Percentiles rank a stretch among this genome's conserved stretches.
These are phyloP conservation scores for Pichia kudriavzevii DNA, from an alignment of 1,139 yeast genomes.

Conservation along the genomic window DNA sequence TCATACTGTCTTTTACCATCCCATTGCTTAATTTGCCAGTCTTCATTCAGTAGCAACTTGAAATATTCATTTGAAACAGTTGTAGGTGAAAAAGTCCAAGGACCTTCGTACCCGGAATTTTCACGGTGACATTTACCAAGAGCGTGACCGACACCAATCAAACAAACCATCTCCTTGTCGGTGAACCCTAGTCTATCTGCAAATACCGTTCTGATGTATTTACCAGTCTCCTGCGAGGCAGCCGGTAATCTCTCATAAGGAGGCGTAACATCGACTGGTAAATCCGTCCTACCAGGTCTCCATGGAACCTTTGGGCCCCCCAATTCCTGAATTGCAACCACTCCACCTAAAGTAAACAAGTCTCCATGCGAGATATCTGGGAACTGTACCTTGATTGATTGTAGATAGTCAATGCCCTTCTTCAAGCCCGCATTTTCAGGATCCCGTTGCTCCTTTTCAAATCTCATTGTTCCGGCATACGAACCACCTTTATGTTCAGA, in stretches of 20 bases:
- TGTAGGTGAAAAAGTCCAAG: constrained; percentile 91
- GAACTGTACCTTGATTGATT: constrained; percentile 50
- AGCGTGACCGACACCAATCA: constrained; percentile 77
- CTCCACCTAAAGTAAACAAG: constrained; percentile 83
- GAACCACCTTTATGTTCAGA: constrained; percentile 59
- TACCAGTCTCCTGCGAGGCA: constrained; percentile 56
- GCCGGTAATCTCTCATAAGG: constrained; percentile 77
- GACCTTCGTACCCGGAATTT: constrained; percentile 78
- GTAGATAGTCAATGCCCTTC: constrained; percentile 57
- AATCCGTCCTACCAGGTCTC: constrained; percentile 76
- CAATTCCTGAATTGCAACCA: constrained; percentile 75
- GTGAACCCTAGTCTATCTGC: constrained; percentile 62
- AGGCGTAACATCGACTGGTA: constrained; percentile 41
- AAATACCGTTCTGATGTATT: constrained; percentile 62
- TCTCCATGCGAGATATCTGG: constrained; percentile 86
- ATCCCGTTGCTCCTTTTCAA: constrained; percentile 54
- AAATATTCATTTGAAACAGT: constrained; percentile 77
- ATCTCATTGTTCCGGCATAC: constrained; percentile 77
- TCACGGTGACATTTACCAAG: constrained; percentile 68
- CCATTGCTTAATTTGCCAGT: constrained; percentile 75
- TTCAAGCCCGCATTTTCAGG: constrained; percentile 72
- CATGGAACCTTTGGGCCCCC: constrained; percentile 82
- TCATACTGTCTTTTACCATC: constrained; percentile 70
- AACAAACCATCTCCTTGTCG: constrained; percentile 79
- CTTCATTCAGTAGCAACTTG: constrained; percentile 59